Evolutionary conservation across 345 rosid genomes (phyloP).

Genomic region (Eucalyptus albens): DNA sequence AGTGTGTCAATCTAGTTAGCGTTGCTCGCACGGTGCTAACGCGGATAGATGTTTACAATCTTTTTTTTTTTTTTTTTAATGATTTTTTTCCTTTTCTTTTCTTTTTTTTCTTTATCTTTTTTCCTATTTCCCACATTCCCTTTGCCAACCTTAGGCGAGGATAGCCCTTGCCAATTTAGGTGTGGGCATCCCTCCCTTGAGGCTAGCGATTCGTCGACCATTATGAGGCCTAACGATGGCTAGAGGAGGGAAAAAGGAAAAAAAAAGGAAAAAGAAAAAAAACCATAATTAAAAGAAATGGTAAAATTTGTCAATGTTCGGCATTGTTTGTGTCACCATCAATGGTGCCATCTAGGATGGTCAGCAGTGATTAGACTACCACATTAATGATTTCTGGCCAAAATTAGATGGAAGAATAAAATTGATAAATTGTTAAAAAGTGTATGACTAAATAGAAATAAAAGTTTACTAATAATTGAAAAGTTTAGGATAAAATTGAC

Average conservation of each 20-base stretch:
- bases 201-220: no score
- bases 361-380: accelerated
- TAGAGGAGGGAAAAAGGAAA: not conserved
- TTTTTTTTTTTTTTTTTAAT: no score
- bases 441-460: not conserved
- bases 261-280: no score
- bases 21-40: accelerated
- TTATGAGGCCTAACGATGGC: not conserved
- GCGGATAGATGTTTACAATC: accelerated
- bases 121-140: not conserved
- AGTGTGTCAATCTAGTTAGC: not conserved
- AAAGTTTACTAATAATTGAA: no score
- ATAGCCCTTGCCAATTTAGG: no score
- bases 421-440: not conserved
- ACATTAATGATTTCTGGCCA: accelerated
- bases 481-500: no score
- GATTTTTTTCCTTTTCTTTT: no score
- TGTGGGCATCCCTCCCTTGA: not conserved
- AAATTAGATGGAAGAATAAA: no score
- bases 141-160: not conserved
- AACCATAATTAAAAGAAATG: not conserved
- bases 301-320: no score
- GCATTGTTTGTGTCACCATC: accelerated
- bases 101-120: not conserved
- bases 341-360: not conserved